A percentile compares a stretch with the other conserved stretches of the same genome.
These are phyloP conservation scores for Mortierella polycephala DNA, from an alignment of 371 early-diverging fungal species.

Conservation along the genomic window DNA sequence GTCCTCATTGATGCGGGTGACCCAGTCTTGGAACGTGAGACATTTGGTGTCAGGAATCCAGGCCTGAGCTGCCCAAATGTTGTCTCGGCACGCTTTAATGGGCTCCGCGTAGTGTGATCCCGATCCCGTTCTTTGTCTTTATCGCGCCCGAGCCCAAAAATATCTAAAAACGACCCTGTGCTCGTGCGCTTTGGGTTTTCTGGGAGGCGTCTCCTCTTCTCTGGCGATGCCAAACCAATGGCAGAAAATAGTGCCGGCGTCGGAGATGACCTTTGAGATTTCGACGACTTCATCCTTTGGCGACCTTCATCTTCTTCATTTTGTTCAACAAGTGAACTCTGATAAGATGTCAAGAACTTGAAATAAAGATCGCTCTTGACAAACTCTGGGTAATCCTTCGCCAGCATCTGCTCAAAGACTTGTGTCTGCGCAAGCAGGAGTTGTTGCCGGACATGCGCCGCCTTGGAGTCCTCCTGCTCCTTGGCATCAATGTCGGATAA, in stretches of 20 bases:
- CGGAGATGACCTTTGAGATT: slow-evolving; percentile 7
- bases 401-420: slow-evolving; percentile 73
- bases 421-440: slow-evolving; percentile 62
- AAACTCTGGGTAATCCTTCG: slow-evolving; percentile 71
- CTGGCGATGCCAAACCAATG: slow-evolving; percentile 20
- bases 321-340: slow-evolving; percentile 24
- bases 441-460: slow-evolving; percentile 38
- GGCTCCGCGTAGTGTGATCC: slow-evolving; percentile 4
- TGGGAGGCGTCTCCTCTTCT: not conserved
- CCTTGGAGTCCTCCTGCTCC: slow-evolving; percentile 39
- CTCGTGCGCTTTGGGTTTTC: slow-evolving; percentile 42
- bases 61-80: slow-evolving; percentile 18
- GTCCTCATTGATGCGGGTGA: slow-evolving; percentile 26
- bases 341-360: slow-evolving; percentile 58
- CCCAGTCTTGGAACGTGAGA: slow-evolving; percentile 21
- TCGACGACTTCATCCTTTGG: not conserved
- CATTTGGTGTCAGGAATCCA: slow-evolving; percentile 17
- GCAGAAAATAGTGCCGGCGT: slow-evolving; percentile 35
- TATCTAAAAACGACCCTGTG: slow-evolving; percentile 49
- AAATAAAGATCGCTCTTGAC: slow-evolving; percentile 73
- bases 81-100: slow-evolving; percentile 20
- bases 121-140: slow-evolving; percentile 36
- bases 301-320: not conserved
- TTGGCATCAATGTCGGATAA: slow-evolving; percentile 5
- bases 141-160: slow-evolving; percentile 50